Conservation (phyloP, 1,139 yeast genomes). For the Insectozyma bohioensis region DNA sequence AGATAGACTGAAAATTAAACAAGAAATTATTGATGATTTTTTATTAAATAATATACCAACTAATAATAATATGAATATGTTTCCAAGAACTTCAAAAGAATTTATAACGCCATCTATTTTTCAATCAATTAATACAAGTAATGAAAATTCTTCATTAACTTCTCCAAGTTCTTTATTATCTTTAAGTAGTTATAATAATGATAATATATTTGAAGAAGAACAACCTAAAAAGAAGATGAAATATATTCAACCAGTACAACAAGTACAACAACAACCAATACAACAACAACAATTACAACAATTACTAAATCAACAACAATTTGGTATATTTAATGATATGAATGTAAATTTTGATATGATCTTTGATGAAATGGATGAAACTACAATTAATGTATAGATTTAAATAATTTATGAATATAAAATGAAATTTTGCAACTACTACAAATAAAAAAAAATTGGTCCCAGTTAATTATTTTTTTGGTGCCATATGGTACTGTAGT, state of each 20-base stretch:
- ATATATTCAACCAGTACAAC: constrained; percentile 5
- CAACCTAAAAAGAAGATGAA: constrained; percentile 8
- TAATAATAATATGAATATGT: constrained; percentile 1
- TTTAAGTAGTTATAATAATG: constrained; percentile 29
- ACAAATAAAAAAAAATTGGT: too few species aligned
- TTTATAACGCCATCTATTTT: constrained; percentile 21
- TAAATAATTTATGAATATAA: too few species aligned
- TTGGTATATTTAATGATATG: constrained; percentile 11
- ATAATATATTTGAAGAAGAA: constrained; percentile 16
- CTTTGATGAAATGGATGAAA: constrained; percentile 32
- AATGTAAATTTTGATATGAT: constrained; percentile 23
- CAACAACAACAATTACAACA: constrained; percentile 1
- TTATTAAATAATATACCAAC: constrained; percentile 36
- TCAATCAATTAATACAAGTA: constrained; percentile 13
- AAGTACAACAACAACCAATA: constrained; percentile 1
- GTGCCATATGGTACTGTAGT: too few species aligned
- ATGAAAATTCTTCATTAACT: constrained; percentile 23
- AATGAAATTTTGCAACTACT: too few species aligned
- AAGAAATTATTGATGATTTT: constrained; percentile 44
- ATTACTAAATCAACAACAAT: constrained; percentile 1
- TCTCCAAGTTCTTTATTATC: constrained; percentile 38
- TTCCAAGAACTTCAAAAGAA: constrained; percentile 11
- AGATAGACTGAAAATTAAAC: constrained; percentile 26
- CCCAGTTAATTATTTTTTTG: too few species aligned
- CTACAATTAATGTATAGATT: constrained; percentile 18